Percentiles rank a stretch among this genome's conserved stretches.
Evolutionary conservation across 768 basidiomycete genomes (phyloP).

Genomic region (Mycena crocata): DNA sequence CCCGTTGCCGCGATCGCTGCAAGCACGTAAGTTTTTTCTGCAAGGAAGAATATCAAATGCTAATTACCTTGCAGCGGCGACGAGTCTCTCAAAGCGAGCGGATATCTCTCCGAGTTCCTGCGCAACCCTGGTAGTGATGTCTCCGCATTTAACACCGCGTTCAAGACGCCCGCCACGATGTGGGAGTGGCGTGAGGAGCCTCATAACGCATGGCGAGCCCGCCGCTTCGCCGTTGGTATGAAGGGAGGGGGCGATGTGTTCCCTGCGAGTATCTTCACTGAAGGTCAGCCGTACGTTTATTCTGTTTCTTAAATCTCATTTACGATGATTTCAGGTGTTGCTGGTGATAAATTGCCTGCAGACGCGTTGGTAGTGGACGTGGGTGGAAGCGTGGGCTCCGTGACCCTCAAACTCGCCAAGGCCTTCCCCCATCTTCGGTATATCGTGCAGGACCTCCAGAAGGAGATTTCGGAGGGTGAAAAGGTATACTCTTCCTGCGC

Average conservation of each 20-base stretch:
- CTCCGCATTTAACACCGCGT: constrained; percentile 41
- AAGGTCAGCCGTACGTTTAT: constrained; percentile 19
- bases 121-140: constrained; percentile 28
- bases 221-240: constrained; percentile 43
- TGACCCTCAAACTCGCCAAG: constrained; percentile 43
- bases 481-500: constrained; percentile 28
- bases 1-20: constrained; percentile 29
- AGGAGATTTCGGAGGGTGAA: constrained; percentile 39
- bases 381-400: constrained; percentile 49
- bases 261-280: constrained; percentile 34
- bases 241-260: constrained; percentile 38
- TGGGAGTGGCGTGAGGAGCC: constrained; percentile 49
- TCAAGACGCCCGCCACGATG: constrained; percentile 35
- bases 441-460: constrained; percentile 50
- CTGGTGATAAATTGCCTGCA: constrained; percentile 31
- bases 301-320: background rate
- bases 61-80: constrained; percentile 20
- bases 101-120: constrained; percentile 29
- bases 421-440: constrained; percentile 45
- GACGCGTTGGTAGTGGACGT: constrained; percentile 47
- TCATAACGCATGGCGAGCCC: constrained; percentile 40
- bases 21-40: constrained; percentile 23
- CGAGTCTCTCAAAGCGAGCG: constrained; percentile 31
- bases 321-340: constrained; percentile 31
- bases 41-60: background rate